Base-by-base conservation (phyloP, 352 stramenopile genomes). In the Phytophthora niederhauseri region DNA sequence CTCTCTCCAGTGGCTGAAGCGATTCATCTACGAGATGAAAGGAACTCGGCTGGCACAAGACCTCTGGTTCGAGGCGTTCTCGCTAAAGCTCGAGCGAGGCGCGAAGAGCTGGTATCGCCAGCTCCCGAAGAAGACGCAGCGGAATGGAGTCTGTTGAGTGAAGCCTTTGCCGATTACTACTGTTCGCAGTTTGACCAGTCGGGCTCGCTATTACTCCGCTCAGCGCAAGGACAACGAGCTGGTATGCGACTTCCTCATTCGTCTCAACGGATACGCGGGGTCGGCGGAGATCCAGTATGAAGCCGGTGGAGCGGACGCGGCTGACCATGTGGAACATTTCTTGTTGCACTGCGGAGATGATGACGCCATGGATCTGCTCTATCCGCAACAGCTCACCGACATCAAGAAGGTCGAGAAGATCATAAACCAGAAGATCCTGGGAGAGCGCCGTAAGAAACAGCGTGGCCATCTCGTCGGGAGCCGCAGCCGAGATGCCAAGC, bases 1-100 rank as follows among this genome's bases (percentile, higher is more conserved):
- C 1, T 52, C 30, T 4, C n/a, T 66, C 15, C 34, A 60, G 20
- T 66, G 60, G 49, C 4, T 66, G 3, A 66, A 66, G 6, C 36
- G 50, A 2, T 66, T 66, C 49, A 66, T 59, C 22, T 60, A 66
- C 12, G 60, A 66, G 60, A 66, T 66, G 50, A 66, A 66, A 20
- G 60, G 31, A 14, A 60, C 60, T 15, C 38, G 51, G 3, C 36
- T 36, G 31, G 14, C 60, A 3, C 49, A 66, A 7, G 22, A 45
- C 2, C 26, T 15, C n/a, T 66, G 60, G 60, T 66, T 22, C 11
- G 49, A 60, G n/a, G 50, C 60, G 1, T 66, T 59, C 50, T 58
- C 60, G 1, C 51, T 45, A 11, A 45, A 17, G 36, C 12, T 45
- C 0, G 36, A 17, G 3, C 36, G 28, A 9, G 28, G 28, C 2